Percentiles rank a stretch among this genome's conserved stretches.
Evolutionary conservation across 495 filamentous ascomycete species (phyloP).

Genomic region (Penicillium longicatenatum): DNA sequence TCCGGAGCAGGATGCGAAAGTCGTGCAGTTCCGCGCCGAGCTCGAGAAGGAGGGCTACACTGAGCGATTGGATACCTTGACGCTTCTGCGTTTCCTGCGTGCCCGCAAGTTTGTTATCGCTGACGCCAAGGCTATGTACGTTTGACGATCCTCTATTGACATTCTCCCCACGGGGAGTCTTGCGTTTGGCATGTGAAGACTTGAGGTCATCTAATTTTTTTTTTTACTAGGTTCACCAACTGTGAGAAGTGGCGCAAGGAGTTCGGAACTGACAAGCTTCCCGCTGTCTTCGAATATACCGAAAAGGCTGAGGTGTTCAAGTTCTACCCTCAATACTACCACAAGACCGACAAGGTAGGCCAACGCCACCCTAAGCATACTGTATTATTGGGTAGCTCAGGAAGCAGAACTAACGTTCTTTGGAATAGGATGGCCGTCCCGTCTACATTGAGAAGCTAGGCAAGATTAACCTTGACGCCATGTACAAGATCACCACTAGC

Average conservation of each 20-base stretch:
- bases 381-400: background rate
- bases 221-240: conserved; percentile 73
- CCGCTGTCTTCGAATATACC: conserved; percentile 78
- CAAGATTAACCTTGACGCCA: conserved; percentile 84
- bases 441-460: conserved; percentile 97
- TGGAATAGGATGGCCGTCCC: conserved; percentile 82
- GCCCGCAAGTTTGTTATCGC: conserved; percentile 93
- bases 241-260: conserved; percentile 90
- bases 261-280: conserved; percentile 82
- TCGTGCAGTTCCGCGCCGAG: conserved; percentile 78
- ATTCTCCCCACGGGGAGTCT: background rate
- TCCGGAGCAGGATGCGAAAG: conserved; percentile 83
- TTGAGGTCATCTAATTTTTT: conserved; percentile 5
- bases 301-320: conserved; percentile 88
- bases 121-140: conserved; percentile 80
- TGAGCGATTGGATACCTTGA: conserved; percentile 86
- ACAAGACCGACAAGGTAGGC: conserved; percentile 94
- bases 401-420: conserved; percentile 12
- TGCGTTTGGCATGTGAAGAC: background rate
- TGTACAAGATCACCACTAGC: conserved; percentile 90
- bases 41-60: conserved; percentile 84
- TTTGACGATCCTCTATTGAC: conserved; percentile 8
- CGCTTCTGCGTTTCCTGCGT: conserved; percentile 85
- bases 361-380: background rate
- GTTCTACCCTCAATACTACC: conserved; percentile 98